Base-by-base conservation (phyloP, 1,284 basidiomycete species). In the Cryptococcus sp. region DNA sequence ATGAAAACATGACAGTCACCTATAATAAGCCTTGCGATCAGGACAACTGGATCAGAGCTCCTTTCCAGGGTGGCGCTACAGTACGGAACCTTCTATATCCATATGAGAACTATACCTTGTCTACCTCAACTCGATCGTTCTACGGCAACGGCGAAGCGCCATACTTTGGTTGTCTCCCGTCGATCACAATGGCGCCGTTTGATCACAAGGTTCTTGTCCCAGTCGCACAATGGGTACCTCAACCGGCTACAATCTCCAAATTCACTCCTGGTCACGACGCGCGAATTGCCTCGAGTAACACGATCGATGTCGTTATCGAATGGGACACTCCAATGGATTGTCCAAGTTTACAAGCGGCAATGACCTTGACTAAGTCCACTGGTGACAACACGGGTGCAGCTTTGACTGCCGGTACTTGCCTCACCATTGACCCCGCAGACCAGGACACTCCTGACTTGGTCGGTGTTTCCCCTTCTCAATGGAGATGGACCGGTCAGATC, bases 221-320 rank as follows among this genome's bases (percentile, higher is more conserved):
- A 0, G 44, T 58, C 3, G 68, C 58, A 1, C 79, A 86, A 59
- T 94, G 89, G 89, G 77, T 84, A 5, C 60, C 83, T 4, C 84
- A 87, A 50, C 82, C 78, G 3, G 88, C 90, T 15, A 82, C 84
- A 52, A 75, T 95, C 53, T 88, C 89, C 10, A 83, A 83, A 53
- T 93, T 93, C 76, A 74, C 75, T 4, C 91, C 91, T 0, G 89
- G 90, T 1, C 91, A 95, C 72, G 91, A 95, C 65, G 81, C 84
- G 31, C 86, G 91, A 42, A 76, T 90, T 35, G 78, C 80, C 76
- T 48, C 86, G 10, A 58, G 55, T 34, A 80, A 82, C 2, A 86
- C 84, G 14, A 73, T 90, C 54, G 78, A 86, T 58, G 83, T 94
- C 54, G 70, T 80, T 0, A 80, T 95, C 58, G 86, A 93, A 73